These are phyloP conservation scores for Penicillium griseofulvum DNA, from an alignment of 2,329 filamentous ascomycete genomes.

Conservation along the genomic window DNA sequence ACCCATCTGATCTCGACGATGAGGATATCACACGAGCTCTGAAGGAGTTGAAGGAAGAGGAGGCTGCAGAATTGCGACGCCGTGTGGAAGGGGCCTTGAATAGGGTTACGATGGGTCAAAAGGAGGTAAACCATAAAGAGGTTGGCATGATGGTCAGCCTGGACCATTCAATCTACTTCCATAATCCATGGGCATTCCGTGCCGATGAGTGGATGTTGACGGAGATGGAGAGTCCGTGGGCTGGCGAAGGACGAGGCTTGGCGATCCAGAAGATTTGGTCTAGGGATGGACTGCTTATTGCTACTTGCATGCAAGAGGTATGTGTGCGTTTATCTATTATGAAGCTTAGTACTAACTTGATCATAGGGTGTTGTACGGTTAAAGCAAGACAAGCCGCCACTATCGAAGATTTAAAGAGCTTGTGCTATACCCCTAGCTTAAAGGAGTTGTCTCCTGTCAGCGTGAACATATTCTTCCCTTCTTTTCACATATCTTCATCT, in stretches of 20 bases:
- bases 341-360: constrained; percentile 13
- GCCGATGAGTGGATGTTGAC: constrained; percentile 53
- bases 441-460: background rate
- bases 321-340: constrained; percentile 13
- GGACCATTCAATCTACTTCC: constrained; percentile 54
- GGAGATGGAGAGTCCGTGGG: constrained; percentile 53
- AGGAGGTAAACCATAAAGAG: constrained; percentile 31
- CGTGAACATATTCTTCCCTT: background rate
- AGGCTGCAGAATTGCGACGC: constrained; percentile 39
- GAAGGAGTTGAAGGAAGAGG: constrained; percentile 44
- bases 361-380: constrained; percentile 47
- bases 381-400: constrained; percentile 41
- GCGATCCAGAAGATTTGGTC: constrained; percentile 51
- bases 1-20: constrained; percentile 45
- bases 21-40: constrained; percentile 41
- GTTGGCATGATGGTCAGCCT: constrained; percentile 53
- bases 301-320: constrained; percentile 53
- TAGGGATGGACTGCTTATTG: constrained; percentile 48
- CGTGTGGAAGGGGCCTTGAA: constrained; percentile 35
- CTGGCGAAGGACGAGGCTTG: constrained; percentile 50
- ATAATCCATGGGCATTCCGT: constrained; percentile 48
- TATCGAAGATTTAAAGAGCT: constrained; percentile 30
- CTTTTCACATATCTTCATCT: constrained; percentile 5
- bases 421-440: constrained; percentile 4
- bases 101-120: constrained; percentile 23